Evolutionary conservation across 2,329 filamentous ascomycete genomes (phyloP).

Genomic region (Orbilia brochopaga): DNA sequence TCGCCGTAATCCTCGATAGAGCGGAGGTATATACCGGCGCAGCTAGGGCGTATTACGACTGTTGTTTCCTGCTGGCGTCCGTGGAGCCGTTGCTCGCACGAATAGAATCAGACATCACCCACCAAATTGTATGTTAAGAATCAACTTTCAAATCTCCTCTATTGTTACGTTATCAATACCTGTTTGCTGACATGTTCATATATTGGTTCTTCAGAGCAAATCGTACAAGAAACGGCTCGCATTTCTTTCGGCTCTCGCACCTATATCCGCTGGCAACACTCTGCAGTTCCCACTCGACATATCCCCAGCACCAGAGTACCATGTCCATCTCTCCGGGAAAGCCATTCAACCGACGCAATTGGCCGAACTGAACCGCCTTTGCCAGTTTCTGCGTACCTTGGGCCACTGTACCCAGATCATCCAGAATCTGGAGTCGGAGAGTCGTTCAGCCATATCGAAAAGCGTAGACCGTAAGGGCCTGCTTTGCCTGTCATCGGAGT

Average conservation of each 20-base stretch:
- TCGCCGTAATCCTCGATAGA: constrained; percentile 38
- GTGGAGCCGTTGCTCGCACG: constrained; percentile 18
- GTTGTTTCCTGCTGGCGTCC: constrained; percentile 26
- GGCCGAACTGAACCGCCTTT: constrained; percentile 24
- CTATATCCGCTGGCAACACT: constrained; percentile 3
- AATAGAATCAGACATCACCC: constrained; percentile 24
- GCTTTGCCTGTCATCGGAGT: constrained; percentile 12
- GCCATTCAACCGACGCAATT: constrained; percentile 12
- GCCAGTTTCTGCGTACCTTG: constrained; percentile 22
- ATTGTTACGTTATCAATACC: no score
- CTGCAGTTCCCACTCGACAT: constrained; percentile 14
- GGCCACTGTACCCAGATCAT: constrained; percentile 28
- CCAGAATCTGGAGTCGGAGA: constrained; percentile 12
- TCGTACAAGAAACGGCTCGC: constrained; percentile 36
- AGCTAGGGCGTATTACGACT: constrained; percentile 33
- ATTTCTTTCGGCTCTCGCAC: constrained; percentile 15
- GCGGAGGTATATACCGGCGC: constrained; percentile 30
- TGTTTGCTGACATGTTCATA: no score
- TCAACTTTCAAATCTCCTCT: no score
- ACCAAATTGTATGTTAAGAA: constrained; percentile 24
- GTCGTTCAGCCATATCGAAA: background rate
- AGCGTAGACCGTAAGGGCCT: constrained; percentile 7
- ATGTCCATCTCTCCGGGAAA: constrained; percentile 4
- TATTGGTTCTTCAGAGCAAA: constrained; percentile 29
- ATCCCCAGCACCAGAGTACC: constrained; percentile 9